Evolutionary conservation across 148 eudicot species (phyloP).

Genomic region (Rheum nobile): DNA sequence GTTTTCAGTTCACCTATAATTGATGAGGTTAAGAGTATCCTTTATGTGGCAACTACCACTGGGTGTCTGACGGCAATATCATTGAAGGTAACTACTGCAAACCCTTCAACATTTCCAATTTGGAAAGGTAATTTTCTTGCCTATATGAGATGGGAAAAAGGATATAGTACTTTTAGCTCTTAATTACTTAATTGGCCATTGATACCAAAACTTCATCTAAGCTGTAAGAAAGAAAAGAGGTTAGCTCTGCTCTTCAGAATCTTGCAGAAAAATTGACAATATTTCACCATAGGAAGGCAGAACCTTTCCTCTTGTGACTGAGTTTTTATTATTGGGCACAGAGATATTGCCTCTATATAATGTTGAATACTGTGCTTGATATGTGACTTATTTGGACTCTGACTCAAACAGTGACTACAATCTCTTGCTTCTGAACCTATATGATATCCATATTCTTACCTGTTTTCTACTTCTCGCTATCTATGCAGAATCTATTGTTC

Average conservation of each 20-base stretch:
- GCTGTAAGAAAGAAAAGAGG: background rate
- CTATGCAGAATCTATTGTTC: conserved; percentile 30
- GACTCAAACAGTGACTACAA: background rate
- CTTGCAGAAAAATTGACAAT: background rate
- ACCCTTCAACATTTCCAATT: background rate
- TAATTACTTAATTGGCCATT: background rate
- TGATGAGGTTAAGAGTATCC: conserved; percentile 29
- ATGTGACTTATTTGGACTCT: background rate
- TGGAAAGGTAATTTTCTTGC: background rate
- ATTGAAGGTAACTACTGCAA: conserved; percentile 22
- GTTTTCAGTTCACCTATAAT: conserved; percentile 75
- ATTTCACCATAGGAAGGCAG: background rate
- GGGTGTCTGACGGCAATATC: conserved; percentile 68
- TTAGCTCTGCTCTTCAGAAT: background rate
- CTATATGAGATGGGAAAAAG: background rate
- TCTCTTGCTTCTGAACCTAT: background rate
- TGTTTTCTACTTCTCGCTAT: background rate
- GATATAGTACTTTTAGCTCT: too few relatives aligned
- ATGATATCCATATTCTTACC: background rate
- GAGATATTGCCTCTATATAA: background rate
- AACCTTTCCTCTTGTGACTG: background rate
- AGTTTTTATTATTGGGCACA: background rate
- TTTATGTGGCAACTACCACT: conserved; percentile 16
- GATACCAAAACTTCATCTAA: background rate
- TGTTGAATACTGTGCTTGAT: conserved; percentile 1